A percentile compares a stretch with the other conserved stretches of the same genome.
Conservation (phyloP, 495 filamentous ascomycete species). For the Hypoxylon subgilvum region DNA sequence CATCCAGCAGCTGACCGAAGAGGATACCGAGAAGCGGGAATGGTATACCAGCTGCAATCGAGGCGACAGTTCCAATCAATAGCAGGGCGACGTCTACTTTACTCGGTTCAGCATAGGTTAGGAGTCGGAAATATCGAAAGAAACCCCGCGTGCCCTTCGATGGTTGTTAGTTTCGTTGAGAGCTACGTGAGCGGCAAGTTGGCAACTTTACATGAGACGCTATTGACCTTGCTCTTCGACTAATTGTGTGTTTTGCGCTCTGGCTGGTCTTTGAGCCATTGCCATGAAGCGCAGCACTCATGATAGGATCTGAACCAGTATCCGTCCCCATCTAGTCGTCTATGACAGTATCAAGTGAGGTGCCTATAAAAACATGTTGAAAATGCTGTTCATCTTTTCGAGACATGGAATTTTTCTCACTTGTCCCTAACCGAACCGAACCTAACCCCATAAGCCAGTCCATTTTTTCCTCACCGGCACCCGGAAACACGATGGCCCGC, state of each 20-base stretch:
- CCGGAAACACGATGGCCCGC: slow-evolving; percentile 27
- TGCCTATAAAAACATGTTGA: neutral
- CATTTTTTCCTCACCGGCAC: slow-evolving; percentile 19
- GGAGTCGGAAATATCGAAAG: slow-evolving; percentile 46
- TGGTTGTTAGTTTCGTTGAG: slow-evolving; percentile 8
- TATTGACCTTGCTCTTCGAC: slow-evolving; percentile 5
- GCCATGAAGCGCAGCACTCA: slow-evolving; percentile 7
- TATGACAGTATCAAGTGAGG: neutral
- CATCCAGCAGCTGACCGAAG: slow-evolving; percentile 71
- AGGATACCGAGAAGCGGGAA: slow-evolving; percentile 72
- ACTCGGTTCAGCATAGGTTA: slow-evolving; percentile 47
- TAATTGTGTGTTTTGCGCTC: slow-evolving; percentile 4
- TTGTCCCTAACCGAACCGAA: slow-evolving; percentile 17
- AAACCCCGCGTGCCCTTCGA: slow-evolving; percentile 21
- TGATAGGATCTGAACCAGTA: slow-evolving; percentile 12
- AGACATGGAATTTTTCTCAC: slow-evolving; percentile 14
- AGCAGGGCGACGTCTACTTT: slow-evolving; percentile 56
- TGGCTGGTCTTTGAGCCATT: slow-evolving; percentile 1
- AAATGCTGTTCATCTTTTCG: slow-evolving; percentile 7
- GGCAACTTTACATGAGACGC: slow-evolving; percentile 24
- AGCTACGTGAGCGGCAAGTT: neutral
- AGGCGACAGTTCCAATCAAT: slow-evolving; percentile 56
- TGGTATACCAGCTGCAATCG: slow-evolving; percentile 69
- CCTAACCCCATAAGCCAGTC: slow-evolving; percentile 17
- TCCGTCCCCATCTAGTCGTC: slow-evolving; percentile 12